Evolutionary conservation across 1,284 basidiomycete species (phyloP).

Genomic region (Cryptococcus wingfieldii): DNA sequence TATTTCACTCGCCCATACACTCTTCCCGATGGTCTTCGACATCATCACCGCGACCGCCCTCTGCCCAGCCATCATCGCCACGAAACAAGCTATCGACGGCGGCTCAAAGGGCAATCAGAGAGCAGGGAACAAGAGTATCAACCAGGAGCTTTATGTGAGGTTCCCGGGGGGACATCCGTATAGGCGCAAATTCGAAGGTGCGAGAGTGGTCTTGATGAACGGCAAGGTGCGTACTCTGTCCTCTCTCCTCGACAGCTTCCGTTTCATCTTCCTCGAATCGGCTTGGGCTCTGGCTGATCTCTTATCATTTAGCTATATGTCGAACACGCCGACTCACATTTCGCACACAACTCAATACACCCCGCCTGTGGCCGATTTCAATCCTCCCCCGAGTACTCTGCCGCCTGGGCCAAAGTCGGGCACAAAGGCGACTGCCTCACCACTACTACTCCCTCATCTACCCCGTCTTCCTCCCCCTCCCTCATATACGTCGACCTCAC

Average conservation of each 20-base stretch:
- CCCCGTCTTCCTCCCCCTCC: no score
- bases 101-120: conserved; percentile 14
- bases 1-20: no score
- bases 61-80: conserved; percentile 18
- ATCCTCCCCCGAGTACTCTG: no score
- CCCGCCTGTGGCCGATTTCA: no score
- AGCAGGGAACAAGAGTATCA: conserved; percentile 11
- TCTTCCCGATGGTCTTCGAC: conserved; percentile 14
- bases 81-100: conserved; percentile 14
- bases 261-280: no score
- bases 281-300: not conserved
- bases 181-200: conserved; percentile 13
- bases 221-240: conserved; percentile 10
- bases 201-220: conserved; percentile 15
- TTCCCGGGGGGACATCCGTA: conserved; percentile 9
- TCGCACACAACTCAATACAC: no score
- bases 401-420: no score
- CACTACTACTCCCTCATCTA: no score
- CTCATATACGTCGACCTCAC: conserved; percentile 3
- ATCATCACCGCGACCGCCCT: conserved; percentile 16
- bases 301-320: not conserved
- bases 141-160: conserved; percentile 10
- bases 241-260: no score
- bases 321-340: no score
- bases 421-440: no score